A percentile compares a stretch with the other conserved stretches of the same genome.
Conservation (phyloP, 192 early-diverging fungal species). For the Gonapodya sp. region DNA sequence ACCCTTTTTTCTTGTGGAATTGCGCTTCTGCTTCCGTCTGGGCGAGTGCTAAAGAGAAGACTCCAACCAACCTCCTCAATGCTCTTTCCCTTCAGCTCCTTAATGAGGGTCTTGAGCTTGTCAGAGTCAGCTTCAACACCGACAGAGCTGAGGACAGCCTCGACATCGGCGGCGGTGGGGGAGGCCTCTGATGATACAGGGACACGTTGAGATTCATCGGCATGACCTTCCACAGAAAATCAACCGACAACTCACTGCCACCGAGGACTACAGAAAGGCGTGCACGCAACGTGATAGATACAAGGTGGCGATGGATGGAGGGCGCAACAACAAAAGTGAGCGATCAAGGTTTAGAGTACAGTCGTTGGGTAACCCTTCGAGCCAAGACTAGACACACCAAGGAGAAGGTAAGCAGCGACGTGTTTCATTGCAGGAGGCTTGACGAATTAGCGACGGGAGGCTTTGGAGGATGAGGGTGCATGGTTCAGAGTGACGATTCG, state of each 20-base stretch:
- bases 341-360: neutral
- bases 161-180: conserved; percentile 70
- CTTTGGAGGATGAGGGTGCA: neutral
- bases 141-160: conserved; percentile 74
- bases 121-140: conserved; percentile 85
- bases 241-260: neutral
- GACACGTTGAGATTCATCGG: neutral
- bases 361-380: neutral
- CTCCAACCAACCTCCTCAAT: conserved; percentile 57
- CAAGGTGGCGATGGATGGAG: neutral
- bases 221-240: neutral
- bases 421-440: conserved; percentile 70
- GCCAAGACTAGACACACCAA: conserved; percentile 81
- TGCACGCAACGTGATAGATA: neutral
- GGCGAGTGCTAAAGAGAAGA: neutral
- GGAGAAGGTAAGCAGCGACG: conserved; percentile 95
- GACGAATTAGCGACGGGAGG: neutral
- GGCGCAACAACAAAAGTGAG: neutral
- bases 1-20: no score
- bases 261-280: neutral
- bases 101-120: conserved; percentile 66
- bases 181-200: conserved; percentile 61
- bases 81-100: conserved; percentile 80
- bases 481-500: no score
- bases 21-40: neutral